Conservation (phyloP, 257 asterid genomes). For the Nicotiana knightiana region DNA sequence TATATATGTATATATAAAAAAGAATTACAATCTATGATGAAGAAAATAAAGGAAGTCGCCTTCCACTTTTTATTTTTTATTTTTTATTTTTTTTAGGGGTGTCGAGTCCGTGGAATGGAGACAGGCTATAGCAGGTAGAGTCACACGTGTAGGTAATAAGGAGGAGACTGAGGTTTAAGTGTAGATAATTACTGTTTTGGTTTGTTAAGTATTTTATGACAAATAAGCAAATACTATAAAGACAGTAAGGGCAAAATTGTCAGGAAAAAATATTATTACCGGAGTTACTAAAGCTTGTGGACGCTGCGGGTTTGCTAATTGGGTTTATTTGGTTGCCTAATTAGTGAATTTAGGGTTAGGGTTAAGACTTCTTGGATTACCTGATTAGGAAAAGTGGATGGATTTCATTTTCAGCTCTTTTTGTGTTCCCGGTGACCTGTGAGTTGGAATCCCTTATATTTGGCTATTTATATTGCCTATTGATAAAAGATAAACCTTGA, state of each 20-base stretch:
- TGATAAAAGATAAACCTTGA: background rate
- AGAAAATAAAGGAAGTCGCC: too few relatives aligned
- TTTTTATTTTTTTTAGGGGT: too few relatives aligned
- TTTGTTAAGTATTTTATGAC: background rate
- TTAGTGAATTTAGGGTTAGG: background rate
- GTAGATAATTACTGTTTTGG: background rate
- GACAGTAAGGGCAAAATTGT: background rate
- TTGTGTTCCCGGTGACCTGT: too few relatives aligned
- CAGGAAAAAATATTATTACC: background rate
- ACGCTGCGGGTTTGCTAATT: background rate
- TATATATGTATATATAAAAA: too few relatives aligned
- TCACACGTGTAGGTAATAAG: constrained; percentile 8
- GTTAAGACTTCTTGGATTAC: background rate
- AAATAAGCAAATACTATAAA: background rate
- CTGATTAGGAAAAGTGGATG: background rate
- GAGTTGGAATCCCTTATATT: background rate
- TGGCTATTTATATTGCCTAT: background rate
- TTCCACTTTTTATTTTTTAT: too few relatives aligned
- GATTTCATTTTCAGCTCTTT: background rate
- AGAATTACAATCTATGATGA: too few relatives aligned
- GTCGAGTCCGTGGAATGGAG: too few relatives aligned
- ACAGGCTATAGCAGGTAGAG: background rate
- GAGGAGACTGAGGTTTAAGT: background rate
- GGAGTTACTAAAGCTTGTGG: background rate
- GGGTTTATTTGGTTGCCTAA: background rate